Conservation (phyloP, 495 filamentous ascomycete species). For the Penicillium subrubescens region DNA sequence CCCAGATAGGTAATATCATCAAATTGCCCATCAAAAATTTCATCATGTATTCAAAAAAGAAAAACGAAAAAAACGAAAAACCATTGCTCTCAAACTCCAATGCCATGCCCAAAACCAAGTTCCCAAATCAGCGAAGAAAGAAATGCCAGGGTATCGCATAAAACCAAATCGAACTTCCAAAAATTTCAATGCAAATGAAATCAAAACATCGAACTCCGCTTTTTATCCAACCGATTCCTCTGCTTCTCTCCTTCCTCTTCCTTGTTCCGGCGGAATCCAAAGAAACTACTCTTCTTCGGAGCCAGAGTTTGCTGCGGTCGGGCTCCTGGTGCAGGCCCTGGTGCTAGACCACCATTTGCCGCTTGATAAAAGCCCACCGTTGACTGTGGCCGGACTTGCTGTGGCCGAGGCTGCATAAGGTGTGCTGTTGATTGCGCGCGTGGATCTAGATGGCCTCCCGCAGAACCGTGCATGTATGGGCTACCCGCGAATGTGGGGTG, state of each 20-base stretch:
- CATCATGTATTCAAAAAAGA: not conserved
- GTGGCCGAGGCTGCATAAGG: slow-evolving; percentile 18
- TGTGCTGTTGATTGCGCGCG: slow-evolving; percentile 26
- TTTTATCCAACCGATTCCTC: slow-evolving; percentile 43
- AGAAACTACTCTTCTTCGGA: slow-evolving; percentile 54
- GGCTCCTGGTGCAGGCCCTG: slow-evolving; percentile 7
- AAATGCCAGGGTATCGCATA: not conserved
- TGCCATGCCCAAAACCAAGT: not conserved
- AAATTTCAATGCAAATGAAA: slow-evolving; percentile 15
- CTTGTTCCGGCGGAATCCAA: slow-evolving; percentile 41
- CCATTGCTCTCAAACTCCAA: not conserved
- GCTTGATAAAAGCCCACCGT: slow-evolving; percentile 23
- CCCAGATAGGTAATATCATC: not conserved
- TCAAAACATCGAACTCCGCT: slow-evolving; percentile 58
- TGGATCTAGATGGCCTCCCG: slow-evolving; percentile 14
- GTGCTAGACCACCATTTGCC: slow-evolving; percentile 23
- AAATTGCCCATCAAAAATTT: not conserved
- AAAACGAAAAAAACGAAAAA: too few relatives aligned
- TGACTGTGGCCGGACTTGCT: slow-evolving; percentile 24
- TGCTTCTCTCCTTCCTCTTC: slow-evolving; percentile 31
- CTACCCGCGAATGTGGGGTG: slow-evolving; percentile 16
- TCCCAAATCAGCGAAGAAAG: not conserved
- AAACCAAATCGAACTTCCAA: not conserved
- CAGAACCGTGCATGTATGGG: slow-evolving; percentile 19
- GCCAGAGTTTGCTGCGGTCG: slow-evolving; percentile 7